Evolutionary conservation across 1,284 basidiomycete species (phyloP).

Genomic region (Thelephora terrestris): DNA sequence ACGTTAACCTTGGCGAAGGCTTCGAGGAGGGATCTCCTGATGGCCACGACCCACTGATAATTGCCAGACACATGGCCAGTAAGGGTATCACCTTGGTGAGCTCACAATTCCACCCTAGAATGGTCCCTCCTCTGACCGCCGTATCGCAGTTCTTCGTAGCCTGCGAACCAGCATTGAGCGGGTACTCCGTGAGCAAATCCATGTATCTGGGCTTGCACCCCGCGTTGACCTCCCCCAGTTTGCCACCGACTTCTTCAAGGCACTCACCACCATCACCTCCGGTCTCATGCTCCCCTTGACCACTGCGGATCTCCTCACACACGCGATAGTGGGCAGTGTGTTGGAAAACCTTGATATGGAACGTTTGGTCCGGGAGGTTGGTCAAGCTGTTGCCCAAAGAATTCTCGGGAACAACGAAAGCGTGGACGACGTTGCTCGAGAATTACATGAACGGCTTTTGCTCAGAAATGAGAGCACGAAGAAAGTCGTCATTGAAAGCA

Average conservation of each 20-base stretch:
- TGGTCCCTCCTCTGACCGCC: constrained; percentile 1
- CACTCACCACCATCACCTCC: constrained; percentile 85
- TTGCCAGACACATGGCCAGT: constrained; percentile 85
- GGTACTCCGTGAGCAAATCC: constrained; percentile 63
- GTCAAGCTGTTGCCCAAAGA: constrained; percentile 85
- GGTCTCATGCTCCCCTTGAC: constrained; percentile 94
- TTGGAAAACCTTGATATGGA: constrained; percentile 99
- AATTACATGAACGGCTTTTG: constrained; percentile 85
- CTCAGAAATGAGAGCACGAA: constrained; percentile 95
- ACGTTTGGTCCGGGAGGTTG: constrained; percentile 87
- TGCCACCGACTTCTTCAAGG: constrained; percentile 93
- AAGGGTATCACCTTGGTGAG: constrained; percentile 83
- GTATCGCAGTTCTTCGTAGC: constrained; percentile 84
- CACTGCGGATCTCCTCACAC: constrained; percentile 91
- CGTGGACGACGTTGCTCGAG: constrained; percentile 92
- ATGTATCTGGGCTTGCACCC: constrained; percentile 10
- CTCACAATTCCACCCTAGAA: constrained; percentile 3
- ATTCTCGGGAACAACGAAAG: constrained; percentile 85
- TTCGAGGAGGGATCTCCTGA: constrained; percentile 91
- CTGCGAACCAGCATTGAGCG: constrained; percentile 94
- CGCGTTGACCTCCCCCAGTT: constrained; percentile 40
- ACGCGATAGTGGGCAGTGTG: constrained; percentile 95
- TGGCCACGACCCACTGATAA: constrained; percentile 82
- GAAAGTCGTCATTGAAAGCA: constrained; percentile 93
- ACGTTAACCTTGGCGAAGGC: constrained; percentile 34